Base-by-base conservation (phyloP, 164 flowering plant species). In the Euptelea pleiosperma region DNA sequence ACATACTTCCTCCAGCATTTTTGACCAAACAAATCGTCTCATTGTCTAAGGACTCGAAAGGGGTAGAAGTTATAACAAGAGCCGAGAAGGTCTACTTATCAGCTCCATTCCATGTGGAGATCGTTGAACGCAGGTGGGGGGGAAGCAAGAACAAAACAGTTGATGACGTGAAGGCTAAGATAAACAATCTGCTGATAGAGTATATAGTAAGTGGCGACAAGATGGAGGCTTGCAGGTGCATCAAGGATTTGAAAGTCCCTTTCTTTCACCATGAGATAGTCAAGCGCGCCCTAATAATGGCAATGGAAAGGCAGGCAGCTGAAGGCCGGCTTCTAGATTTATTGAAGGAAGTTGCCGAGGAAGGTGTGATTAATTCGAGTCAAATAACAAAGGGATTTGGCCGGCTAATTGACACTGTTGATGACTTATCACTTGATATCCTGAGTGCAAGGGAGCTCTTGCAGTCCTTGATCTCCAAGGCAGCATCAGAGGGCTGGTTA, bases 401-500 rank as follows among this genome's bases (percentile, higher is more conserved):
- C 3, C 67, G 97, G 35, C 64, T 87, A 55, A 82, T 82, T 19
- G 94, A 89, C 43, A 71, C 68, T 0, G 65, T 89, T 14, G 97
- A 85, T 41, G 97, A 89, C 66, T 68, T 89, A 33, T 76, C 88
- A 0, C 84, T 87, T 6, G 91, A 87, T 67, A 85, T 87, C 25
- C 85, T 86, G 6, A 65, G 76, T 62, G 97, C 97, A 37, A 72
- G 70, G 51, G 65, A 57, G 22, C 62, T 75, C 14, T 59, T 89
- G 41, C 81, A 75, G 73, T 76, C 83, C 1, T 62, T 87, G 66
- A 81, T 89, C 51, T 80, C 90, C 5, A 82, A 82, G 60, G 87
- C 90, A 15, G 91, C 84, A 41, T 89, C 91, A 6, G 88, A 85
- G 49, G 97, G 97, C 1, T 89, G 94, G 94, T 52, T 89, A 44